Conservation (phyloP, 345 rosid species). For the Excoecaria agallocha region DNA sequence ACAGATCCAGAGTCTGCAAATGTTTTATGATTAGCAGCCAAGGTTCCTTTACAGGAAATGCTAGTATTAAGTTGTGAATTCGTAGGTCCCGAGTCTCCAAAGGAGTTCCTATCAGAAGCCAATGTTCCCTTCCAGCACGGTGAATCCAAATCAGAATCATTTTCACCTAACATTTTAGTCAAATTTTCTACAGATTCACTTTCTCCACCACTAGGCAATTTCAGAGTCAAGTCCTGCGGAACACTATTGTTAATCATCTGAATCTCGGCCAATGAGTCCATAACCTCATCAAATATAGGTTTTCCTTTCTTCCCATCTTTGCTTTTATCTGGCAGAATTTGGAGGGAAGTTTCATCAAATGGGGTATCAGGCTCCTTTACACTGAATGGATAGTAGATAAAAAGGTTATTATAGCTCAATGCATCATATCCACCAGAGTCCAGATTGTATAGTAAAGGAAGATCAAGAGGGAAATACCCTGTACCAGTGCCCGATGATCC, state of each 20-base stretch:
- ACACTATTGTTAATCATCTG: constrained; percentile 13
- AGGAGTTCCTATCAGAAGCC: constrained; percentile 9
- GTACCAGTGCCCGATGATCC: constrained; percentile 16
- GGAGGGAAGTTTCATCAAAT: constrained; percentile 13
- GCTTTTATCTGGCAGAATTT: constrained; percentile 10
- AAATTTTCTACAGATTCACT: constrained; percentile 21
- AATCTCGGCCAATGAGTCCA: constrained; percentile 9
- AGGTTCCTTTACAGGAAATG: not conserved
- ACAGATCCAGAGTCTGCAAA: not conserved
- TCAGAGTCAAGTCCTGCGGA: constrained; percentile 24
- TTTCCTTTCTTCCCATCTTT: constrained; percentile 6
- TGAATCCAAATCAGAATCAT: constrained; percentile 57
- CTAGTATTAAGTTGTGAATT: constrained; percentile 8
- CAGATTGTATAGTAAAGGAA: constrained; percentile 9
- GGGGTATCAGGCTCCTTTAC: not conserved
- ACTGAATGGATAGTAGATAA: not conserved
- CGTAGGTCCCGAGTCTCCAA: constrained; percentile 15
- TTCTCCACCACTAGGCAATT: constrained; percentile 23
- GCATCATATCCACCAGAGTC: constrained; percentile 8
- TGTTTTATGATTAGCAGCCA: not conserved
- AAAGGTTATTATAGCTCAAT: constrained; percentile 5
- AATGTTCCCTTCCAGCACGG: constrained; percentile 64
- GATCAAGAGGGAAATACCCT: constrained; percentile 13
- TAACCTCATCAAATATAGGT: constrained; percentile 6
- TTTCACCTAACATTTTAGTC: constrained; percentile 16